These are phyloP conservation scores for Macaranga tanarius DNA, from an alignment of 441 rosid species.

Conservation along the genomic window DNA sequence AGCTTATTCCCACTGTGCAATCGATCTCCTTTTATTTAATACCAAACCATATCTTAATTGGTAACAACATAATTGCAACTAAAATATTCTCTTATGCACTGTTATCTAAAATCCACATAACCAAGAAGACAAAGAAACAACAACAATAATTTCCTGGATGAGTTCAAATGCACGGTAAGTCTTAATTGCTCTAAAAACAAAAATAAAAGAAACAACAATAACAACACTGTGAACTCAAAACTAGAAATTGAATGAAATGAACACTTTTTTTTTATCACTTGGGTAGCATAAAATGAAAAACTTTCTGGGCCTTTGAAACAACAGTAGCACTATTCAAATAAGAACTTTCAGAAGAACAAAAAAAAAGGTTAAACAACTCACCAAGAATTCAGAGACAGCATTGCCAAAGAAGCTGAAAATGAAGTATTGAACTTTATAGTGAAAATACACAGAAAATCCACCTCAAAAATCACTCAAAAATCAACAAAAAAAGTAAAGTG, in stretches of 20 bases:
- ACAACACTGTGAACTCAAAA: not conserved
- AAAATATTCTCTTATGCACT: not conserved
- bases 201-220: no score
- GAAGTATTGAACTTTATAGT: slow-evolving; percentile 26
- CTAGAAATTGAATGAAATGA: slow-evolving; percentile 4
- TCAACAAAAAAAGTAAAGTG: slow-evolving; percentile 25
- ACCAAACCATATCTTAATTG: slow-evolving; percentile 13
- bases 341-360: not conserved
- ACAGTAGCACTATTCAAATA: not conserved
- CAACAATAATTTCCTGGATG: no score
- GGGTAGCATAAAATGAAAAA: not conserved
- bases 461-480: slow-evolving; percentile 34
- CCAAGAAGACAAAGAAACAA: not conserved
- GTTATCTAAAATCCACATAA: not conserved
- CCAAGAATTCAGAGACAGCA: slow-evolving; percentile 44
- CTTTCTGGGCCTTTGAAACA: no score
- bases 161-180: no score
- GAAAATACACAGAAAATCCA: slow-evolving; percentile 27
- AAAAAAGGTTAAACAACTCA: slow-evolving; percentile 32
- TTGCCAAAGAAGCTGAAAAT: slow-evolving; percentile 32
- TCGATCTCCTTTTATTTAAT: slow-evolving; percentile 17
- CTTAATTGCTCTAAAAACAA: no score
- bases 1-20: no score
- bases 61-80: not conserved
- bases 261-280: slow-evolving; percentile 22